Evolutionary conservation across 192 early-diverging fungal species (phyloP).

Genomic region (Entomortierella chlamydospora): DNA sequence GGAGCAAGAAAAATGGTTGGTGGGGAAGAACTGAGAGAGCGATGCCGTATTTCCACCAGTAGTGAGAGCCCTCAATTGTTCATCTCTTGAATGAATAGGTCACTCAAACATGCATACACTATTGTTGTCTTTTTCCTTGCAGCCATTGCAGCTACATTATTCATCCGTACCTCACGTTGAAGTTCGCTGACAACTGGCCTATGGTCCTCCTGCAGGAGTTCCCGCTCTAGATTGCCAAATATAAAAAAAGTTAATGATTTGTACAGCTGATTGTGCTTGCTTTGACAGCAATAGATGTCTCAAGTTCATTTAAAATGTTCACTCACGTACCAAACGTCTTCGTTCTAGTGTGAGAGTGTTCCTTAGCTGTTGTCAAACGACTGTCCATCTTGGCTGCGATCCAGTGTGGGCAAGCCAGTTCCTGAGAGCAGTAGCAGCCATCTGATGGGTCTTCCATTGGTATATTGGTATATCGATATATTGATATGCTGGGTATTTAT

Average conservation of each 20-base stretch:
- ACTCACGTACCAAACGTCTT: slow-evolving; percentile 37
- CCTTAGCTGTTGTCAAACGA: slow-evolving; percentile 22
- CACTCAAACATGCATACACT: too few species aligned
- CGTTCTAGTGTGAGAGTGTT: slow-evolving; percentile 34
- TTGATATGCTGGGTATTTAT: neutral
- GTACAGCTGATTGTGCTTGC: too few species aligned
- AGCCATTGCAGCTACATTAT: too few species aligned
- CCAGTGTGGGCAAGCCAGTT: slow-evolving; percentile 48
- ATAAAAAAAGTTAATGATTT: neutral
- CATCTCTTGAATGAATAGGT: too few species aligned
- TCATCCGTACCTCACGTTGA: slow-evolving; percentile 41
- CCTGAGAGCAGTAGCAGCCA: slow-evolving; percentile 48
- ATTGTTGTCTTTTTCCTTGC: too few species aligned
- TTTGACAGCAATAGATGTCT: too few species aligned
- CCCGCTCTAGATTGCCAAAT: slow-evolving; percentile 21
- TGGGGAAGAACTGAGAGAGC: too few species aligned
- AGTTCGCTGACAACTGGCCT: slow-evolving; percentile 50
- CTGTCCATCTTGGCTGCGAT: slow-evolving; percentile 41
- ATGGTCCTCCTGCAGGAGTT: slow-evolving; percentile 35
- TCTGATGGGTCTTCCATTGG: slow-evolving; percentile 42
- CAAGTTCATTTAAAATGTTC: too few species aligned
- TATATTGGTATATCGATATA: neutral
- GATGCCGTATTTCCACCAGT: too few species aligned
- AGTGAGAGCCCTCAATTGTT: too few species aligned
- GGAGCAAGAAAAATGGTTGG: neutral